Evolutionary conservation across 192 early-diverging fungal genomes (phyloP), one percentile per base, ranked within the genome.

Genomic region (Lunasporangiospora selenospora): DNA sequence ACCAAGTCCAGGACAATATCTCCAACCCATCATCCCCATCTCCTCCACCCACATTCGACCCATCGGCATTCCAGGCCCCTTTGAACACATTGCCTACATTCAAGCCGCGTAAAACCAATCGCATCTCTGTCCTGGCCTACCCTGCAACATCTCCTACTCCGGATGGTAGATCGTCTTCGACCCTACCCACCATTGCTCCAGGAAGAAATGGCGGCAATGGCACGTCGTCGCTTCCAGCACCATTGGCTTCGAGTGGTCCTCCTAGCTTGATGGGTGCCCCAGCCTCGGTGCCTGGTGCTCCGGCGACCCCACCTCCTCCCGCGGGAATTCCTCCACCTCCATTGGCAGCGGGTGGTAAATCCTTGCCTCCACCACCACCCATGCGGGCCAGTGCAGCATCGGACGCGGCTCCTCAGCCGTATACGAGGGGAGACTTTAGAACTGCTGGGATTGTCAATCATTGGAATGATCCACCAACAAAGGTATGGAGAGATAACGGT

Each of bases 391-490:
- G 19, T 26, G 26, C 55, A 10, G 60, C 34, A 36, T 37, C 12
- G 5, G 59, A 39, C 4, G 33, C 39, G 7, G 47, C 61, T 0
- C 54, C 69, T 1, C 12, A 53, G 9, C 69, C 69, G 4, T 73
- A 73, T 30, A 73, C 53, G 11, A 73, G 58, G 33, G 73, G 70
- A 29, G 81, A 83, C 44, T 83, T 83, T 48, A 47, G 79, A 29
- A 77, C 65, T 15, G 82, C 79, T 0, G 67, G 26, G 16, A 81
- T 83, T 61, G 77, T 70, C 4, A 66, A 79, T 41, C 82, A 83
- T 61, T 83, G 82, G 81, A 83, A 83, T 51, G 81, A 83, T 47
- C 81, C 81, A 21, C 81, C 81, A 16, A 79, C 63, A 26, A 67
- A 77, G 69, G 81, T 78, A 63, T 21, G n/a, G n/a, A n/a, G n/a